Conservation (phyloP, 345 rosid species). For the Acer campestre region DNA sequence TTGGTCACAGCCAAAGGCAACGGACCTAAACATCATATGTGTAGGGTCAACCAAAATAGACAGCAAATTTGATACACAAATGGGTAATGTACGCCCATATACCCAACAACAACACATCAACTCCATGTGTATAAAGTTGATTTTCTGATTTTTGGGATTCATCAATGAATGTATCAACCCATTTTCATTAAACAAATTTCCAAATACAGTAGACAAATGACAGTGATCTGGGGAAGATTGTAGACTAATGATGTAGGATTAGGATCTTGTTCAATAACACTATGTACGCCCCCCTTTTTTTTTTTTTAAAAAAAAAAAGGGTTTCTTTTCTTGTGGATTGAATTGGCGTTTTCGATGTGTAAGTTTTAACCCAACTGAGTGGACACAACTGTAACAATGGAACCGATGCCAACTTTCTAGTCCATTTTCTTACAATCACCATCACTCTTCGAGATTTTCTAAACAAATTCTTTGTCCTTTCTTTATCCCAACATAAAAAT, state of each 20-base stretch:
- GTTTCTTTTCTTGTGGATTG: not conserved
- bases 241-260: too few relatives aligned
- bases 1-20: conserved; percentile 7
- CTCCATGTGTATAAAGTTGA: conserved; percentile 42
- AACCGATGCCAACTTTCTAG: not conserved
- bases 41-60: conserved; percentile 32
- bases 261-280: conserved; percentile 9
- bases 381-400: conserved; percentile 6
- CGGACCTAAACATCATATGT: not conserved
- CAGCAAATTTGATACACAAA: conserved; percentile 17
- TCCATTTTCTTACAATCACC: not conserved
- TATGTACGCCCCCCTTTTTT: not conserved
- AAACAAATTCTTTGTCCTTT: not conserved
- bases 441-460: conserved; percentile 1
- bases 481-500: not conserved
- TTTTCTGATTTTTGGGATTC: not conserved
- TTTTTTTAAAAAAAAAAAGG: not conserved
- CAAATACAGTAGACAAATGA: not conserved
- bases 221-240: too few relatives aligned
- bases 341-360: not conserved
- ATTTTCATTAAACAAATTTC: not conserved
- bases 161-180: not conserved
- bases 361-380: conserved; percentile 1
- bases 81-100: not conserved
- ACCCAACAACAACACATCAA: conserved; percentile 19